Base-by-base conservation (phyloP, 805 yeast species). In the Metschnikowia similis region DNA sequence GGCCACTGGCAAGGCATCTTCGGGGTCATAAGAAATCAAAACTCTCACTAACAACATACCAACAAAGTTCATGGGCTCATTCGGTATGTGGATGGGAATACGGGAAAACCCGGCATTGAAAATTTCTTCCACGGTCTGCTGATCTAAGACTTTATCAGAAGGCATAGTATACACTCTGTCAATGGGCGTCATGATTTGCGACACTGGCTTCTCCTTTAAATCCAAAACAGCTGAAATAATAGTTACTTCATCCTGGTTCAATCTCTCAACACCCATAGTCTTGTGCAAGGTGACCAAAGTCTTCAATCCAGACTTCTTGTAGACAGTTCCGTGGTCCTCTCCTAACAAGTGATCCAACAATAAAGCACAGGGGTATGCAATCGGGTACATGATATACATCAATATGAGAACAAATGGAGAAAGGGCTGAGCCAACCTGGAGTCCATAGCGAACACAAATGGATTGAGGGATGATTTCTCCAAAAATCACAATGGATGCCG, bases 391-490 rank as follows among this genome's bases (percentile, higher is more conserved):
- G 40, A 84, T 35, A 66, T 91, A 91, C 97, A 92, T 92, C 63
- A 92, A 75, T 1, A 74, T 68, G 40, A 85, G 72, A 16, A 92
- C 97, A 69, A 89, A 91, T 0, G 97, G 97, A 4, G 96, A 78
- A 66, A 91, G 88, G 56, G 84, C 79, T 2, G 97, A 86, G 39
- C 99, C 99, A 26, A 92, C 85, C 55, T 88, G 86, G 45, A 92
- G 76, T 1, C 99, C 99, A 64, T 89, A 91, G 39, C 97, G 77
- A 16, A 92, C 99, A 69, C 95, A 89, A 38, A 90, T 75, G 17
- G 94, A 84, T 69, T 92, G 99, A 2, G 99, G 99, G 53, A 92
- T 92, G 59, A 92, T 87, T 64, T 92, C 99, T 53, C 99, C 99
- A 68, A 92, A 92, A 10, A 92, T 79, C 45, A 92, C 97, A 63